Evolutionary conservation across 805 yeast species (phyloP).

Genomic region (Hanseniaspora meyeri): DNA sequence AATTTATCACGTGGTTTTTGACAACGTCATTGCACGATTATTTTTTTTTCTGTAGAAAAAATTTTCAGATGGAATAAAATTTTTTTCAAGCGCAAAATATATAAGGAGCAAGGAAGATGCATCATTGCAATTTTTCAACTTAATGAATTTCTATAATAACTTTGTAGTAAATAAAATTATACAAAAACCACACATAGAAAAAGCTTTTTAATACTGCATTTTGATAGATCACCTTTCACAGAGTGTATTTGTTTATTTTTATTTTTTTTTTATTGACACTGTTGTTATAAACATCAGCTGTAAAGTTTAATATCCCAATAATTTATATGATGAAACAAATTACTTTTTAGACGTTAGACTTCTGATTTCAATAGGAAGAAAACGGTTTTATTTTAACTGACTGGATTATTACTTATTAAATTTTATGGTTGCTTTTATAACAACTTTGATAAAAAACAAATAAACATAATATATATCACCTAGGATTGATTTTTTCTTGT

Average conservation of each 20-base stretch:
- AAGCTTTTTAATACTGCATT: too few relatives aligned
- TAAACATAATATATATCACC: background rate
- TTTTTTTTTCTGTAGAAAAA: too few relatives aligned
- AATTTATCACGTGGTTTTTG: background rate
- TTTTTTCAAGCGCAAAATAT: too few relatives aligned
- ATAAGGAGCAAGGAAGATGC: too few relatives aligned
- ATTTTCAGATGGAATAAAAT: too few relatives aligned
- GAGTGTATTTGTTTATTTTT: background rate
- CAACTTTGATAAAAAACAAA: background rate
- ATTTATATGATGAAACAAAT: conserved; percentile 23
- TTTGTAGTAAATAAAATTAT: too few relatives aligned
- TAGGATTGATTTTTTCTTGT: conserved; percentile 7
- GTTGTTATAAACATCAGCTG: background rate
- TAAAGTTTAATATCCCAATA: too few relatives aligned
- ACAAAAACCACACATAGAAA: too few relatives aligned
- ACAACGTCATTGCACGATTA: too few relatives aligned
- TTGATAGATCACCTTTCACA: too few relatives aligned
- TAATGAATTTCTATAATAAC: too few relatives aligned
- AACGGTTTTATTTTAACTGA: conserved; percentile 14
- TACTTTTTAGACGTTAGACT: conserved; percentile 30
- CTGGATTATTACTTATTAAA: background rate
- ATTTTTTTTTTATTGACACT: background rate
- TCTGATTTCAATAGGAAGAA: conserved; percentile 26
- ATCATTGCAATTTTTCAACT: too few relatives aligned
- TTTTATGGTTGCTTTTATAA: background rate